Conservation (phyloP, 116 monocot species). For the Posidonia oceanica region DNA sequence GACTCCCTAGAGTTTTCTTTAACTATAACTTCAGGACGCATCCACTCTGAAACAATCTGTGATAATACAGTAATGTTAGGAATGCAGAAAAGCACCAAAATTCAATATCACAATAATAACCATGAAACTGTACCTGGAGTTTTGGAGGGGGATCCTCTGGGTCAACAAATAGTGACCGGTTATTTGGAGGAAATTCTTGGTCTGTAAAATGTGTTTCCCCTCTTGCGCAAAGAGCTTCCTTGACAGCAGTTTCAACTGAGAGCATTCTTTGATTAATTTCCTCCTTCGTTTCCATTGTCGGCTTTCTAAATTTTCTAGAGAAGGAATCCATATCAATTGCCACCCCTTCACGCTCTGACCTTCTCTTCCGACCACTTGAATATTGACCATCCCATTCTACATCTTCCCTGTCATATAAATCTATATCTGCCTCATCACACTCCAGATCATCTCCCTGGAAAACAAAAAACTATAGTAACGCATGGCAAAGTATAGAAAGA, state of each 20-base stretch:
- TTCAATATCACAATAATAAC: background rate
- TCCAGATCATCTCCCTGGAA: conserved; percentile 80
- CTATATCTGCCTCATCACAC: conserved; percentile 79
- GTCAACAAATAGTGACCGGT: conserved; percentile 87
- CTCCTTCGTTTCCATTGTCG: conserved; percentile 68
- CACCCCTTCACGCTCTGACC: conserved; percentile 59
- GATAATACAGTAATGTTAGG: background rate
- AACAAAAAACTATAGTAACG: background rate
- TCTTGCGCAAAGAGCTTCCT: conserved; percentile 69
- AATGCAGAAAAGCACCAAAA: background rate
- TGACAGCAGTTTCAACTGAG: conserved; percentile 91
- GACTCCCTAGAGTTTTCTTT: conserved; percentile 20
- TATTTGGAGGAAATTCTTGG: conserved; percentile 94
- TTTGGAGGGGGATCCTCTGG: conserved; percentile 73
- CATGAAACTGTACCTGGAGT: conserved; percentile 43
- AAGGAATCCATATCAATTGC: conserved; percentile 80
- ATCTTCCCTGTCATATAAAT: conserved; percentile 91
- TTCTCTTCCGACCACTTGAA: conserved; percentile 95
- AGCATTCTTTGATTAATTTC: conserved; percentile 92
- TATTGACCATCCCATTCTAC: conserved; percentile 99
- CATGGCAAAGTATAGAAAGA: background rate
- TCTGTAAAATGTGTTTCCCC: conserved; percentile 82
- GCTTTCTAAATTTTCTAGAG: conserved; percentile 71
- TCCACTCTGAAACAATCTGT: conserved; percentile 98
- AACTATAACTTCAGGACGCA: conserved; percentile 77